Percentiles rank a stretch among this genome's conserved stretches.
phyloP scores from a whole-genome alignment of 345 rosid genomes.

The Brassica cretica region DNA sequence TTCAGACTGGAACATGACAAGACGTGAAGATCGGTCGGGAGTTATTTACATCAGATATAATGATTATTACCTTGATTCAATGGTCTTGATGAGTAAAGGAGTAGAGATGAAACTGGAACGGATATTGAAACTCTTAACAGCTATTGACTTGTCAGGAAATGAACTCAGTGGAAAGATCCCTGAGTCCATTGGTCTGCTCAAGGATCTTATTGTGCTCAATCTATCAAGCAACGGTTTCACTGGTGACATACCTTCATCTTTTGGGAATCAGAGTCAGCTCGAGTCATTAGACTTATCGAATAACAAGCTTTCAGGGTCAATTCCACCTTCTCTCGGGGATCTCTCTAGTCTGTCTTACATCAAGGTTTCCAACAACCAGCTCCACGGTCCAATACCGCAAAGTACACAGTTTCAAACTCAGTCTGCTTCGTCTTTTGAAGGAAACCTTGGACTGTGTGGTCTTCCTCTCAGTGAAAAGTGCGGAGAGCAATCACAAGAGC shows the following conservation, averaged over 20 bases:
- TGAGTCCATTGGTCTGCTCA: constrained; percentile 17
- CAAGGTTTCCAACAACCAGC: not conserved
- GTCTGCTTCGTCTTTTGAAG: not conserved
- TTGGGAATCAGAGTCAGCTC: not conserved
- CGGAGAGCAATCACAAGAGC: not conserved
- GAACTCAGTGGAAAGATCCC: not conserved
- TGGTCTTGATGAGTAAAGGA: not conserved
- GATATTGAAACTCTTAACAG: not conserved
- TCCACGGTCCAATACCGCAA: not conserved
- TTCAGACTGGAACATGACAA: not conserved
- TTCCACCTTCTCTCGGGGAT: not conserved
- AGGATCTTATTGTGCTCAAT: not conserved
- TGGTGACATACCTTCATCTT: not conserved
- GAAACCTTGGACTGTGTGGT: not conserved
- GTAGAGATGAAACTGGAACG: not conserved
- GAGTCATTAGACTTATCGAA: constrained; percentile 8
- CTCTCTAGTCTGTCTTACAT: not conserved
- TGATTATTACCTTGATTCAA: not conserved
- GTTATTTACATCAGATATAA: not conserved
- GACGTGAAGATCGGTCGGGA: not conserved
- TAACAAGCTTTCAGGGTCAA: not conserved
- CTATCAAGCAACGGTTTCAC: not conserved
- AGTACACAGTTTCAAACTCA: not conserved
- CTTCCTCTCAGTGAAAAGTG: not conserved
- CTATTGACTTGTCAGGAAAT: constrained; percentile 4